Conservation (phyloP, 1,139 yeast genomes). For the Scheffersomyces cryptocercus region DNA sequence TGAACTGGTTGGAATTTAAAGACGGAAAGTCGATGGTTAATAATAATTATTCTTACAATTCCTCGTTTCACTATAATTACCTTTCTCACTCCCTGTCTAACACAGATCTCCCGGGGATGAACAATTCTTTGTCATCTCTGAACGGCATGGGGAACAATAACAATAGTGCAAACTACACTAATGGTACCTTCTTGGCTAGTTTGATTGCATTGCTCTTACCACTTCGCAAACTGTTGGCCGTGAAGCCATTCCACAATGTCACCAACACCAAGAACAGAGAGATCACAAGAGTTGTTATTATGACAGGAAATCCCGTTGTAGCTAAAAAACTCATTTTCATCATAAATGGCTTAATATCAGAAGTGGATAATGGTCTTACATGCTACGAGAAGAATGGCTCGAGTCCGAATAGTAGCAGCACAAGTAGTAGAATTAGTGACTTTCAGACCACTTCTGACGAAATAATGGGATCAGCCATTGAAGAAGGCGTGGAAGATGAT, state of each 20-base stretch:
- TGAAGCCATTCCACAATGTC: conserved; percentile 30
- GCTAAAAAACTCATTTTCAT: conserved; percentile 61
- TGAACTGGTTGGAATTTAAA: conserved; percentile 63
- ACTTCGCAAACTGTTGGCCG: conserved; percentile 34
- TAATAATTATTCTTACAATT: conserved; percentile 6
- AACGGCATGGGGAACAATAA: neutral
- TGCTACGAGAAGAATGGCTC: neutral
- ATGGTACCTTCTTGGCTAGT: conserved; percentile 43
- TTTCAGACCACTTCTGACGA: too few species aligned
- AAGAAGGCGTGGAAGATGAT: neutral
- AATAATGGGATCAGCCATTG: neutral
- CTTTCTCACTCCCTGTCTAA: conserved; percentile 2
- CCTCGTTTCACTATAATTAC: conserved; percentile 5
- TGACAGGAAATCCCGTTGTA: conserved; percentile 63
- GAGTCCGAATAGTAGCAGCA: too few species aligned
- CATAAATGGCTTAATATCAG: conserved; percentile 48
- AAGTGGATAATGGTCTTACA: neutral
- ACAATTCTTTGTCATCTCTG: conserved; percentile 4
- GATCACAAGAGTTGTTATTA: conserved; percentile 50
- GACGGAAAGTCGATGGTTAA: conserved; percentile 42
- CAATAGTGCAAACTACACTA: conserved; percentile 1
- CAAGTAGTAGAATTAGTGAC: neutral
- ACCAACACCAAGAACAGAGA: conserved; percentile 21
- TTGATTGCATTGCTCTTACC: conserved; percentile 47
- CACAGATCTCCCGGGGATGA: conserved; percentile 3